Evolutionary conservation across 306 rosid species (phyloP), one percentile per base, ranked within the genome.

Genomic region (Prunus armeniaca): DNA sequence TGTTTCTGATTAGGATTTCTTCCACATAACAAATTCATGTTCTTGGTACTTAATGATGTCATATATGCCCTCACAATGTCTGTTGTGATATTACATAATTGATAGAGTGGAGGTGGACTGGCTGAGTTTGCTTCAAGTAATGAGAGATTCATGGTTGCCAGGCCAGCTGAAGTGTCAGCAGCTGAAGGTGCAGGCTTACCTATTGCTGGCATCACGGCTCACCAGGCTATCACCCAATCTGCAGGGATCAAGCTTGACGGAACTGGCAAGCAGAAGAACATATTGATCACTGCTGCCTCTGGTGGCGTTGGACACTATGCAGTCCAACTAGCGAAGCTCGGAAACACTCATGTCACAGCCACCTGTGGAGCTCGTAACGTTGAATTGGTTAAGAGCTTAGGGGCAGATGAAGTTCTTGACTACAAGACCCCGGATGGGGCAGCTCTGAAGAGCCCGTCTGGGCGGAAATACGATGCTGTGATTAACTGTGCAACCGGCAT

Each of bases 321-420:
- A 56, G 88, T 91, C 82, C 93, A 91, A 52, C 82, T 91, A 2
- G 97, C 97, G n/a, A 91, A 91, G 73, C 83, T 89, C 0, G 93
- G 92, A 43, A 91, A 86, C 76, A 46, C 81, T 14, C 86, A 87
- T 5, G 91, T 91, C 12, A 91, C 97, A 2, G 93, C 93, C 55
- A 91, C 93, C 28, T 89, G 93, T 30, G 97, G 91, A 0, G 89
- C 93, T 15, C 91, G 91, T 32, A 86, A 91, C 80, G 41, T 87
- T 6, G 85, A 87, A 56, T 52, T 91, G 15, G 92, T 89, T 45
- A 83, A 79, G 86, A 73, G 84, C 78, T 78, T 91, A 61, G 97
- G 97, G 2, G 97, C 93, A 13, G 93, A 91, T 60, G 97, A 87
- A 85, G 91, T 91, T 76, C 83, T 91, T 41, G 97, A 91, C 85